Percentiles rank a stretch among this genome's conserved stretches.
phyloP scores from a whole-genome alignment of 73 alveolate species.

The Uronychia setigera region DNA sequence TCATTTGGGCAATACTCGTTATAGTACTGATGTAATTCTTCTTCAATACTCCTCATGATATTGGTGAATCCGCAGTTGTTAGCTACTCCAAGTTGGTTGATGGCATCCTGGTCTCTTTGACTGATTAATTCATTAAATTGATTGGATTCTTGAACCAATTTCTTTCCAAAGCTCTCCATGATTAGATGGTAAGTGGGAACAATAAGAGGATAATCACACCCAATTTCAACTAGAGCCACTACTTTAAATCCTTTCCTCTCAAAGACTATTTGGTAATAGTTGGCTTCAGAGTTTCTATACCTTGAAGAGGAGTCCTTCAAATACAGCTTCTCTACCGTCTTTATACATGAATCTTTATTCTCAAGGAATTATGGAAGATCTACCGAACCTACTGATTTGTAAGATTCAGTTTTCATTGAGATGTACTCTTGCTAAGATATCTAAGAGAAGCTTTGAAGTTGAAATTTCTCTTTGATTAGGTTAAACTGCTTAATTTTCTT shows the following conservation, averaged over 20 bases:
- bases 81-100: background rate
- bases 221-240: background rate
- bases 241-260: background rate
- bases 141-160: background rate
- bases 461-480: background rate
- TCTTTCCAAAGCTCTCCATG: background rate
- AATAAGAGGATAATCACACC: background rate
- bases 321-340: background rate
- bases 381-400: background rate
- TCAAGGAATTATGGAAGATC: background rate
- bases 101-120: background rate
- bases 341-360: background rate
- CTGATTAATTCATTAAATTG: background rate
- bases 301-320: background rate
- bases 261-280: background rate
- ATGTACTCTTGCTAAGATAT: background rate
- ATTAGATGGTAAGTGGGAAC: background rate
- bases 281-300: background rate
- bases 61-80: conserved; percentile 2
- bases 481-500: background rate
- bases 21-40: background rate
- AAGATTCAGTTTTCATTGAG: background rate
- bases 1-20: background rate
- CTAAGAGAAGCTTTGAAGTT: background rate
- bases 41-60: background rate